A percentile compares a stretch with the other conserved stretches of the same genome.
Conservation (phyloP, 2,329 filamentous ascomycete species). For the Scytalidium lignicola region DNA sequence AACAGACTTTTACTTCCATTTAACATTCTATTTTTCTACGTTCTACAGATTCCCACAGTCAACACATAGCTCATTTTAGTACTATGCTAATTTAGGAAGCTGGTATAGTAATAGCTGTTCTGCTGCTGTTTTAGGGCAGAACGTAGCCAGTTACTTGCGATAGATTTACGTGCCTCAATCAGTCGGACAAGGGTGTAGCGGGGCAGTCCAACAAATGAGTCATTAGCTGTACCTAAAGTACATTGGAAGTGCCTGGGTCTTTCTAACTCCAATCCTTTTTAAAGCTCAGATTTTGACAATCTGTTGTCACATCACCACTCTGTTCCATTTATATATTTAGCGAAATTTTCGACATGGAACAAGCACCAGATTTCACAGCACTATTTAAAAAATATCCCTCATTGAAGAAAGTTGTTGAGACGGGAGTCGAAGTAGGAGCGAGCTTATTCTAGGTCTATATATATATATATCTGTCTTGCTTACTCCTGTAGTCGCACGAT, state of each 20-base stretch:
- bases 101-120: no score
- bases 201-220: no score
- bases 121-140: neutral
- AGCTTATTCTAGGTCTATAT: neutral
- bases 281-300: neutral
- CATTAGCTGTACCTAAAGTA: neutral
- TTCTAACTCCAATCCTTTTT: neutral
- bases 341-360: neutral
- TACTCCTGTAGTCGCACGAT: conserved; percentile 47
- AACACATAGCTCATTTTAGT: no score
- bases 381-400: conserved; percentile 5
- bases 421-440: conserved; percentile 4
- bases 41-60: no score
- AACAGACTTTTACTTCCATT: no score
- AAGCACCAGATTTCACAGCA: neutral
- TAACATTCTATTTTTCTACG: no score
- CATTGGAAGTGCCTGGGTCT: neutral
- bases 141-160: no score
- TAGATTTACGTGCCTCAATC: no score
- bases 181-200: no score
- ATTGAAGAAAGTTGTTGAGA: conserved; percentile 1
- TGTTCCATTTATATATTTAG: neutral
- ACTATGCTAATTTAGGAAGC: no score
- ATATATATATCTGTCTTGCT: neutral
- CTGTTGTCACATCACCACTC: neutral